Percentiles rank a stretch among this genome's conserved stretches.
Conservation (phyloP, 1,139 yeast genomes). For the Hansenula sp. region DNA sequence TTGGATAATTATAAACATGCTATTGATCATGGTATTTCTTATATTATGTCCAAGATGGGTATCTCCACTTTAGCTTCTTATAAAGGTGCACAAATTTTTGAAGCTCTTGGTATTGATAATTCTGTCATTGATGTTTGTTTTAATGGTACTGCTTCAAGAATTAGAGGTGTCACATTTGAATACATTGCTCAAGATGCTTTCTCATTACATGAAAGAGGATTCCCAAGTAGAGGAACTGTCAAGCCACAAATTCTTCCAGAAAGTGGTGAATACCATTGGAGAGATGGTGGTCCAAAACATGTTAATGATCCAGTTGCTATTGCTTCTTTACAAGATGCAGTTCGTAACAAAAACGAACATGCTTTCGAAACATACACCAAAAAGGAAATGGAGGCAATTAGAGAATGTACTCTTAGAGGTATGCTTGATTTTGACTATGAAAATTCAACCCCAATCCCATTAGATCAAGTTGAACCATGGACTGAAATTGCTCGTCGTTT, state of each 20-base stretch:
- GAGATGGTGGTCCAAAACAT: slow-evolving; percentile 97
- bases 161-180: slow-evolving; percentile 92
- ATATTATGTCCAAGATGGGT: slow-evolving; percentile 99
- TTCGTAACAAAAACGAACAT: slow-evolving; percentile 87
- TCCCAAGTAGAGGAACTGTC: slow-evolving; percentile 69
- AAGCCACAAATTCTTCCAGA: slow-evolving; percentile 74
- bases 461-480: slow-evolving; percentile 99
- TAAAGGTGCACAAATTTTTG: slow-evolving; percentile 98
- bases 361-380: slow-evolving; percentile 90
- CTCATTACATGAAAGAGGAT: slow-evolving; percentile 89
- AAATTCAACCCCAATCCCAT: slow-evolving; percentile 68
- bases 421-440: slow-evolving; percentile 84
- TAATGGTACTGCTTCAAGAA: slow-evolving; percentile 96
- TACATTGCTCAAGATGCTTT: slow-evolving; percentile 96
- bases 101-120: slow-evolving; percentile 93
- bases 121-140: slow-evolving; percentile 94
- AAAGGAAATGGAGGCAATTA: slow-evolving; percentile 88
- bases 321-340: slow-evolving; percentile 95
- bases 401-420: slow-evolving; percentile 91
- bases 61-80: slow-evolving; percentile 95
- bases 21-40: slow-evolving; percentile 84
- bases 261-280: slow-evolving; percentile 97
- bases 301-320: slow-evolving; percentile 93
- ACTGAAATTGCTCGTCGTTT: slow-evolving; percentile 96
- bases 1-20: slow-evolving; percentile 77